Base-by-base conservation (phyloP, 2,329 filamentous ascomycete species). In the Colletotrichum filicis region DNA sequence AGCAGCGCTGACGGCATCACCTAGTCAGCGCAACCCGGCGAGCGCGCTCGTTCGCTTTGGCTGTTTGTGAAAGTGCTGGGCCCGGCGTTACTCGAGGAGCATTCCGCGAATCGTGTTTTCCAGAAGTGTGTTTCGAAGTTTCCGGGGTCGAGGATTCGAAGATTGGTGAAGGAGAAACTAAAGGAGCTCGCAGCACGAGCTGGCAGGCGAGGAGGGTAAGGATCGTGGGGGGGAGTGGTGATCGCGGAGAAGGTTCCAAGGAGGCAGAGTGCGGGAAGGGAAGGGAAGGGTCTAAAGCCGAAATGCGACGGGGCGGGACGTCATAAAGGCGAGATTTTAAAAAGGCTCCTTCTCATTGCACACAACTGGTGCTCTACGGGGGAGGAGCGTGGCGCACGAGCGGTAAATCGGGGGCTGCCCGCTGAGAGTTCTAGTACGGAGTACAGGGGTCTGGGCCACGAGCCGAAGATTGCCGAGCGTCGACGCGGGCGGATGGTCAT, bases 1-100 rank as follows among this genome's bases (percentile, higher is more conserved):
- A 87, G 81, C 78, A 87, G 82, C 78, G 86, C 84, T 80, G 86
- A 84, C 83, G 89, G 85, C 88, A 90, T 90, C 83, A 85, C 86
- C 81, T 78, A 77, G 75, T 58, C 57, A 46, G 58, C 70, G 68
- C 68, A 57, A 68, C 63, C 37, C 53, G 9, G 55, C 52, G 62
- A 35, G 42, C 42, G 42, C 63, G 42, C 57, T 72, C 62, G 49
- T 52, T 74, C 57, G 58, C 35, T 67, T 67, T 42, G 58, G 57
- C 42, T 35, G 62, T 57, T 42, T 7, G 37, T 42, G 28, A 8
- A 19, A 19, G 46, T 19, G 30, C 24, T 37, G 35, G 24, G 12
- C 26, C 30, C 26, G 26, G 16, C 28, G 58, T 63, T 42, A 56
- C 24, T 61, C 26, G 42, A 49, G 46, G 49, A 35, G 63, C 68